Evolutionary conservation across 108 stramenopile species (phyloP), one percentile per base, ranked within the genome.

Genomic region (Cyclostephanos invisitatus): DNA sequence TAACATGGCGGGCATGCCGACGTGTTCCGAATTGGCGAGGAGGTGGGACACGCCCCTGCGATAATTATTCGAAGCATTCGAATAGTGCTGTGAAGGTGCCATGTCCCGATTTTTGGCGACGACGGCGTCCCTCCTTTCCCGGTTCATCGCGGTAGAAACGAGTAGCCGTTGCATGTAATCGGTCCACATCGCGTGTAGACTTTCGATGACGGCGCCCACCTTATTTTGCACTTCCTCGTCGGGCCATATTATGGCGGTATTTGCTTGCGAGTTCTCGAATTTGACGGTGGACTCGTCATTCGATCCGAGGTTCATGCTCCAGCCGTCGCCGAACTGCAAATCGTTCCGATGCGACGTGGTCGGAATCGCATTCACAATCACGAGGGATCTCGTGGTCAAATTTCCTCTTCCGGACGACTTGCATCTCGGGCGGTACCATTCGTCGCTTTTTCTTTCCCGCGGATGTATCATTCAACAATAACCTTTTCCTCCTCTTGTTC

Each of bases 1-100:
- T 17, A 79, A 73, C 20, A 55, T 79, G 12, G 48, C 72, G 12
- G 72, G 27, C 78, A 79, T 79, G 14, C 78, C 78, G n/a, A 69
- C 72, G 29, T 79, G 78, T 38, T 79, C 78, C 24, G 72, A 66
- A 36, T 53, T 38, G 29, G 66, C 25, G 14, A 79, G 54, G 28
- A 68, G 20, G 8, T 42, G 37, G 21, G 68, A 38, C 18, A 73
- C 21, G 29, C 68, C 47, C 50, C 42, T 37, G 7, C 69, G 71
- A 59, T 35, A 2, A 59, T 72, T 35, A 59, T 72, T 35, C 38
- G 62, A 29, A 25, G 70, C 29, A 15, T 56, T 24, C 28, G 48
- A n/a, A 20, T 0, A 35, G n/a, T 47, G 11, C n/a, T n/a, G n/a
- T n/a, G 63, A 20, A 2, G 42, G 18, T 2, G 20, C 7, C 6